Evolutionary conservation across 1,284 basidiomycete species (phyloP), one percentile per base, ranked within the genome.

Genomic region (Trametes sp.): DNA sequence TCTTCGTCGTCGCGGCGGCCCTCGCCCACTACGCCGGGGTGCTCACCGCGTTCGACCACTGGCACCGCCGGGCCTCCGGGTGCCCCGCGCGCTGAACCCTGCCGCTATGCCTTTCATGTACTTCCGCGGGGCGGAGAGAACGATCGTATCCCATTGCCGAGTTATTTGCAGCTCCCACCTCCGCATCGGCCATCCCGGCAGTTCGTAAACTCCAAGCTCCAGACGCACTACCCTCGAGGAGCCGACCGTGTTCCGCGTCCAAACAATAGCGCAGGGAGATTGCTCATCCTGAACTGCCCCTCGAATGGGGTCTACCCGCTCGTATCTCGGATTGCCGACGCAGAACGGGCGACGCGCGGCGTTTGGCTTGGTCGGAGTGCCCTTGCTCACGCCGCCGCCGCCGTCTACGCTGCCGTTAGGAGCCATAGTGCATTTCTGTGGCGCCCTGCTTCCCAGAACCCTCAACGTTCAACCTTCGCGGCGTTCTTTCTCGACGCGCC

Each of bases 1-100:
- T 87, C 68, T 89, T 87, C 72, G 94, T 96, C 28, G 81, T 96
- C 49, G 75, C 87, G 26, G 95, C 93, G 2, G 93, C 92, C 13
- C 79, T 91, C 64, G 82, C 87, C 38, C 93, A 95, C 74, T 95
- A 93, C 77, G 74, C 76, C 48, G 84, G 85, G 68, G 78, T 90
- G 58, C 70, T 87, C 67, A 82, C 79, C 24, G 82, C 81, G 44
- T 81, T 90, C 69, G 75, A 84, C 61, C 82, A 88, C 74, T 83
- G 86, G 76, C 85, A 90, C 75, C 77, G 80, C 48, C 63, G 61
- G 19, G 53, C 49, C 16, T 68, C 64, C 45, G 61, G 57, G 13
- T 75, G 74, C 50, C 58, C 60, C 16, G 52, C 57, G 29, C 53
- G 35, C 29, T 53, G 41, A 49, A 38, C 45, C 26, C n/a, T 8